Evolutionary conservation across 2,329 filamentous ascomycete species (phyloP).

Genomic region (Lasiodiplodia hormozganensis): DNA sequence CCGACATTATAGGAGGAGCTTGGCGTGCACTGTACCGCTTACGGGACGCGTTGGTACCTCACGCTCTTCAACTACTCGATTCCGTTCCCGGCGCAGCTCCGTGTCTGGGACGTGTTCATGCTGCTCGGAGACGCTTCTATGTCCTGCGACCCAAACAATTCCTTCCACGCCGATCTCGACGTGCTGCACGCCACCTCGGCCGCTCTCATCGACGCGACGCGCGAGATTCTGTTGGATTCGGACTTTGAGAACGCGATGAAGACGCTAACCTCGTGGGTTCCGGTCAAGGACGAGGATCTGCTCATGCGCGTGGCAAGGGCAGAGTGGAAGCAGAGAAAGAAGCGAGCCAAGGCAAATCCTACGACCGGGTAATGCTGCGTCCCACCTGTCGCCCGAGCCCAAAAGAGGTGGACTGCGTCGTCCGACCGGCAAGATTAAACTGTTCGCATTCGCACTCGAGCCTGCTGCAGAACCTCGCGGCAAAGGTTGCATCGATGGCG

Average conservation of each 20-base stretch:
- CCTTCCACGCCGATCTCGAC: slow-evolving; percentile 69
- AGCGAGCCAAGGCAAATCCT: slow-evolving; percentile 43
- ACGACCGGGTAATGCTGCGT: slow-evolving; percentile 20
- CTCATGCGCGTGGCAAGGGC: slow-evolving; percentile 88
- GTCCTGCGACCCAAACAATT: slow-evolving; percentile 32
- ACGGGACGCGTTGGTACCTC: slow-evolving; percentile 95
- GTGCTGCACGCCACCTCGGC: slow-evolving; percentile 89
- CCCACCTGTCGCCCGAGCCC: slow-evolving; percentile 20
- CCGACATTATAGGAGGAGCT: slow-evolving; percentile 67
- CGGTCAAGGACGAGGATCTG: slow-evolving; percentile 90
- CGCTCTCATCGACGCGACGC: slow-evolving; percentile 87
- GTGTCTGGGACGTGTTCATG: slow-evolving; percentile 98
- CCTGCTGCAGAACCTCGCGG: slow-evolving; percentile 15
- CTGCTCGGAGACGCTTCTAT: slow-evolving; percentile 73
- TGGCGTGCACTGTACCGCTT: slow-evolving; percentile 85
- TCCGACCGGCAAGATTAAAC: slow-evolving; percentile 20
- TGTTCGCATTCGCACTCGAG: slow-evolving; percentile 24
- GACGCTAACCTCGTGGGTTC: slow-evolving; percentile 90
- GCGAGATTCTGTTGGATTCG: slow-evolving; percentile 85
- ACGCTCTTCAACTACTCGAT: slow-evolving; percentile 98
- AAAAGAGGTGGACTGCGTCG: slow-evolving; percentile 1
- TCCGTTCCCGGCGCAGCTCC: slow-evolving; percentile 90
- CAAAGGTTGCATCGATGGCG: slow-evolving; percentile 27
- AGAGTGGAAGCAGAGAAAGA: slow-evolving; percentile 78
- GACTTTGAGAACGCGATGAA: slow-evolving; percentile 99